Conservation (phyloP, 2,329 filamentous ascomycete species). For the Cadophora sp. region DNA sequence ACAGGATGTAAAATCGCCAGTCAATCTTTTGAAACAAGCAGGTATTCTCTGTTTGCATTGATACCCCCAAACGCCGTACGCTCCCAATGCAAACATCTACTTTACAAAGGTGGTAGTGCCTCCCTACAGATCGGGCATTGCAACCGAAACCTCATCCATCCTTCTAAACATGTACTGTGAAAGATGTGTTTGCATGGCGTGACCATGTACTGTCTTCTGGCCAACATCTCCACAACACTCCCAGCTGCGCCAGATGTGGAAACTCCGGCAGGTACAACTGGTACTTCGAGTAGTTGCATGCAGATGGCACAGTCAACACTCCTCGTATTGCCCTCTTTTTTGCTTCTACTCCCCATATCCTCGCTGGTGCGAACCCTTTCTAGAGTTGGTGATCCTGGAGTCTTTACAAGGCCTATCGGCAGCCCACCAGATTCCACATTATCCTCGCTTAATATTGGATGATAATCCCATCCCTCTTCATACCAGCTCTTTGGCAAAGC, state of each 20-base stretch:
- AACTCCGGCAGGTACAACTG: constrained; percentile 70
- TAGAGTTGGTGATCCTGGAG: constrained; percentile 36
- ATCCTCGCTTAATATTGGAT: constrained; percentile 85
- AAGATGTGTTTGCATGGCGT: constrained; percentile 97
- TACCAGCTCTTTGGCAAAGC: constrained; percentile 74
- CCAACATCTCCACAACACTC: constrained; percentile 73
- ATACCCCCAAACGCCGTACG: constrained; percentile 9
- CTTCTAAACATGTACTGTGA: constrained; percentile 88
- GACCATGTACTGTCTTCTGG: constrained; percentile 90
- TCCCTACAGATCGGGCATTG: constrained; percentile 97
- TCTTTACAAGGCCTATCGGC: constrained; percentile 73
- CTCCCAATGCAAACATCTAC: constrained; percentile 3
- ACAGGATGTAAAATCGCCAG: constrained; percentile 23
- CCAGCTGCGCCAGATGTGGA: constrained; percentile 44
- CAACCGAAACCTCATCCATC: constrained; percentile 92
- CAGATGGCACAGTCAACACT: constrained; percentile 95
- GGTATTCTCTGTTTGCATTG: not conserved
- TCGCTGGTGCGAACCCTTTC: constrained; percentile 33
- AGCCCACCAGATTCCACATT: constrained; percentile 79
- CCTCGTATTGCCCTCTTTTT: constrained; percentile 51
- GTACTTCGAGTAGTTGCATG: constrained; percentile 88
- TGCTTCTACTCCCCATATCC: constrained; percentile 48
- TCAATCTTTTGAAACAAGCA: constrained; percentile 20
- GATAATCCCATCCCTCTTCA: constrained; percentile 90
- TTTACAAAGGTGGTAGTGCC: constrained; percentile 80